Evolutionary conservation across 768 basidiomycete species (phyloP), one percentile per base, ranked within the genome.

Genomic region (Termitomyces sp.): DNA sequence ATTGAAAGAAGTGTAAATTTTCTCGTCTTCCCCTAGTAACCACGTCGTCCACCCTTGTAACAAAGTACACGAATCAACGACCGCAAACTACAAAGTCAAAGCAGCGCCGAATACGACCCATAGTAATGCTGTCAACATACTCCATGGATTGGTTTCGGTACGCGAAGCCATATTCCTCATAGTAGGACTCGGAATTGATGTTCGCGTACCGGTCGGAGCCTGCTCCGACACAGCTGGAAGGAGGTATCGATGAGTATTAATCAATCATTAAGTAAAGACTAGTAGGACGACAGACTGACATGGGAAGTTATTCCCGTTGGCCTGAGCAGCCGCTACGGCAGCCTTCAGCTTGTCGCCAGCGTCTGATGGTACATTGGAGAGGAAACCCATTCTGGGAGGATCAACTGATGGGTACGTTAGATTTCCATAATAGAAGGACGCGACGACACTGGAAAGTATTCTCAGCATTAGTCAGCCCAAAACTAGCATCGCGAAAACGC

Each of bases 351-450:
- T 58, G 10, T 72, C 71, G 2, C 64, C 72, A 1, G 83, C 84
- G 58, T 87, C 76, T 3, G 60, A 11, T 1, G 87, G 83, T 1
- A 90, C 83, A 0, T 87, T 90, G 15, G 88, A 89, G 44, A 85
- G 70, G 34, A 91, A 74, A 10, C 88, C 89, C 42, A 90, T 78
- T 11, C 81, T 80, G 2, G 89, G 84, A 2, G 80, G 79, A 63
- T 90, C 86, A 55, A 70, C 70, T 0, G 85, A 86, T 1, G 88
- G 88, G 55, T 83, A 76, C 0, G 78, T 79, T 40, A 89, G 65
- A 60, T 90, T 87, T 7, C 89, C 89, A 64, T 81, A 90, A 66
- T 90, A 79, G 64, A 82, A 90, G 21, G 87, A 70, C 11, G 82
- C 76, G 17, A 90, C 62, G 7, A 83, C 85, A 14, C 89, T 88